A percentile compares a stretch with the other conserved stretches of the same genome.
These are phyloP conservation scores for peach (Prunus persica) DNA, from an alignment of 306 rosid species.

Conservation along the genomic window DNA sequence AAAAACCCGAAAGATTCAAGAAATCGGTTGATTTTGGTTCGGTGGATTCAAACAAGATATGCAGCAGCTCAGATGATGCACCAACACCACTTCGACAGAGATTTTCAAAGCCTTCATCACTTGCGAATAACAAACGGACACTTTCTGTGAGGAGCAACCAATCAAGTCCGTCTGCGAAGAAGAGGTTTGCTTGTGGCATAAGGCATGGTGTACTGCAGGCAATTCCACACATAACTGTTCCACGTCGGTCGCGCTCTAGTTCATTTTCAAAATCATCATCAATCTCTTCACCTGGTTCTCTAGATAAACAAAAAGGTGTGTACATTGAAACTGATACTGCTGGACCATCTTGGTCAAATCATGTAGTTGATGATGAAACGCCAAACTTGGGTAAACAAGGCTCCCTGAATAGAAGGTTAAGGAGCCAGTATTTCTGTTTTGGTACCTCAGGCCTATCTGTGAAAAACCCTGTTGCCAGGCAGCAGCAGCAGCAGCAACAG, in stretches of 20 bases:
- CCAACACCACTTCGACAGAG: conserved; percentile 76
- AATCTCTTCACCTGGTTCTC: conserved; percentile 69
- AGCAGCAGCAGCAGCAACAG: conserved; percentile 23
- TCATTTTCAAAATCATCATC: conserved; percentile 83
- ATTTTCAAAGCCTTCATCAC: conserved; percentile 57
- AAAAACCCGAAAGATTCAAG: conserved; percentile 39
- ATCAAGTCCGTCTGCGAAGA: conserved; percentile 94
- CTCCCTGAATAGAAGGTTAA: conserved; percentile 39
- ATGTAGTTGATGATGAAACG: conserved; percentile 34
- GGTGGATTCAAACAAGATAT: conserved; percentile 48
- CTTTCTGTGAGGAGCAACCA: conserved; percentile 83
- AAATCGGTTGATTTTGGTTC: conserved; percentile 42
- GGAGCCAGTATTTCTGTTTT: conserved; percentile 82
- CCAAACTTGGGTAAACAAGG: conserved; percentile 40
- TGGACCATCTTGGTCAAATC: conserved; percentile 65
- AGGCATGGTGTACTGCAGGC: conserved; percentile 67
- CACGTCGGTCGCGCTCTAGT: conserved; percentile 71
- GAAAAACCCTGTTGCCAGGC: conserved; percentile 49
- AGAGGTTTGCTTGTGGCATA: conserved; percentile 79
- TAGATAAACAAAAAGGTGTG: conserved; percentile 69
- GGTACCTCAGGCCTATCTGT: conserved; percentile 60
- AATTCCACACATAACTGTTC: conserved; percentile 53
- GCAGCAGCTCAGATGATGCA: conserved; percentile 44
- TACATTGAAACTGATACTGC: conserved; percentile 54
- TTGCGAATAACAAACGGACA: conserved; percentile 74